Evolutionary conservation across 2,329 filamentous ascomycete genomes (phyloP), one percentile per base, ranked within the genome.

Genomic region (Thelonectria discophora): DNA sequence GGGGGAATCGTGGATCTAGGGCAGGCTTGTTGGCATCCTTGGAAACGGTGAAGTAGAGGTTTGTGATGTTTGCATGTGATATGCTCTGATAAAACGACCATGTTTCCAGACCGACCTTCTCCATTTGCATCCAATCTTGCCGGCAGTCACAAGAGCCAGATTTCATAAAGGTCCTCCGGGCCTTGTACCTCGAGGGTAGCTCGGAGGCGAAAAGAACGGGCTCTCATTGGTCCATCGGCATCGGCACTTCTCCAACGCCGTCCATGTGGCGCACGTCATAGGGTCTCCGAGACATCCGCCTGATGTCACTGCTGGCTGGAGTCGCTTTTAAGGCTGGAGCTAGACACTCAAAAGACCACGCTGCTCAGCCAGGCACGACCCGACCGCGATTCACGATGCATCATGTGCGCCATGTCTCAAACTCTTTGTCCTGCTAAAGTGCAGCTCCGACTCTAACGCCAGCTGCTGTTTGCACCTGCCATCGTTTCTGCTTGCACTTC

Each of bases 401-500:
- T 71, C 69, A 71, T 70, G 70, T 71, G 69, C 67, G 45, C 56
- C 62, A 70, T 70, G 65, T 69, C 49, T 70, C 54, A 39, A 57
- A 57, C 47, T 60, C 47, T 47, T 57, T 54, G 21, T 54, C 21
- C 55, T 55, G 34, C 49, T 50, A 58, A 59, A 32, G 56, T 56
- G 46, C 53, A 51, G 37, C 43, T 51, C 40, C 24, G 18, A 46
- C 20, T 40, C 32, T 58, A 58, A 55, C 11, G 27, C 55, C 55
- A 34, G 32, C 45, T 10, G 39, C n/a, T 30, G 27, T 37, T 37
- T 37, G 3, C 34, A 15, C 15, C 34, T 37, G 34, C 34, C 34
- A 37, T 30, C 27, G 27, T 30, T 30, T 30, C 27, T 30, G 27
- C 27, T 30, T 5, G 27, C 27, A 30, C 27, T 30, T 7, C 27